Conservation (phyloP, 2,329 filamentous ascomycete species). For the Xylariaceae sp. region DNA sequence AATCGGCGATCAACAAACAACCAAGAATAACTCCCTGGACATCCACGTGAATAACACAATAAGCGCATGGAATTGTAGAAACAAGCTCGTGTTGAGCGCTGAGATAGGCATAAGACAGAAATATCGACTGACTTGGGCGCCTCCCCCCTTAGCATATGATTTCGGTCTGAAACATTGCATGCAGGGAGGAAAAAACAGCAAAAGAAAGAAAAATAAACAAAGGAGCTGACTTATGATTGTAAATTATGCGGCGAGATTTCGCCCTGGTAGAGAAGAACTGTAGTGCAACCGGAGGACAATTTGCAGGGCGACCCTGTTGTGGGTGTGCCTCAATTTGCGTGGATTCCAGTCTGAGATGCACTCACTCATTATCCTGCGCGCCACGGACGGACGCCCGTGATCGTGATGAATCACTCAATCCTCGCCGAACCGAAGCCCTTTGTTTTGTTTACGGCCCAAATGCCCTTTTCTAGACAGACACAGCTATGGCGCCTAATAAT, state of each 20-base stretch:
- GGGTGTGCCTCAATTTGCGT: not conserved
- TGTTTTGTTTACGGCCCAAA: not conserved
- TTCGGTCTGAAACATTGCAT: not conserved
- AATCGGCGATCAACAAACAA: no score
- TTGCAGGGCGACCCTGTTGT: not conserved
- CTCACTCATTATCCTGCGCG: not conserved
- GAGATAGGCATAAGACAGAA: not conserved
- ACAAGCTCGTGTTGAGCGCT: not conserved
- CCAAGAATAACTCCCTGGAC: not conserved
- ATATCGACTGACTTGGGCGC: not conserved
- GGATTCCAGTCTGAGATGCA: not conserved
- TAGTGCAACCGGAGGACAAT: not conserved
- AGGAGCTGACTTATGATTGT: not conserved
- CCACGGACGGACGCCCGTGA: not conserved
- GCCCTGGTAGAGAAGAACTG: not conserved
- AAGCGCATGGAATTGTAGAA: not conserved
- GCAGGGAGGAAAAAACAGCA: not conserved
- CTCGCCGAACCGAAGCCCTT: not conserved
- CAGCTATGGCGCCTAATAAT: slow-evolving; percentile 10
- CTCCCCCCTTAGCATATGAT: not conserved
- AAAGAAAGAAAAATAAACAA: slow-evolving; percentile 5
- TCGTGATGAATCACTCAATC: not conserved
- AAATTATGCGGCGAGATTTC: not conserved
- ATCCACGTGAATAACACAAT: not conserved
- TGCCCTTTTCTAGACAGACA: slow-evolving; percentile 10